A percentile compares a stretch with the other conserved stretches of the same genome.
Conservation (phyloP, 2,329 filamentous ascomycete genomes). For the Exophiala sp. region DNA sequence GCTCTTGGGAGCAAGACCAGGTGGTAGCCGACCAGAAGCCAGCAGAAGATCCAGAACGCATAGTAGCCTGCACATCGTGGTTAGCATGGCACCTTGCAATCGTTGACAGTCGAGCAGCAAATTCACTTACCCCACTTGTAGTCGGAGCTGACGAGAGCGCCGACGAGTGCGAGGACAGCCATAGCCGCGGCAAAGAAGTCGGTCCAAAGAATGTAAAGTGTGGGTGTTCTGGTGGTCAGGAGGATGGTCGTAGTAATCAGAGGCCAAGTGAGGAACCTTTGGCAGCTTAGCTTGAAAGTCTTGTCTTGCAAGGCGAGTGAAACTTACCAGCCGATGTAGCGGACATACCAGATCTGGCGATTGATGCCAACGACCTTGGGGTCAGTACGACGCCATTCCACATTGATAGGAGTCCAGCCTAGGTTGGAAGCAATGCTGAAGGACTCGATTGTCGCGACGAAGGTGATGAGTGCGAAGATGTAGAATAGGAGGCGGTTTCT, state of each 20-base stretch:
- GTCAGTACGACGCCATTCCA: constrained; percentile 52
- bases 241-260: constrained; percentile 60
- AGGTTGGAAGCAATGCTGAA: constrained; percentile 64
- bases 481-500: constrained; percentile 20
- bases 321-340: constrained; percentile 60
- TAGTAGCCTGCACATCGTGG: constrained; percentile 47
- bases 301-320: not conserved
- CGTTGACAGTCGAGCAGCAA: not conserved
- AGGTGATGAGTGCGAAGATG: constrained; percentile 17
- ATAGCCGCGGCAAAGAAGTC: constrained; percentile 63
- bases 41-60: constrained; percentile 51
- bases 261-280: constrained; percentile 60
- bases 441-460: constrained; percentile 53
- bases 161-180: constrained; percentile 63
- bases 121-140: constrained; percentile 52
- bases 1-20: constrained; percentile 54
- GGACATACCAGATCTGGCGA: constrained; percentile 62
- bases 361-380: constrained; percentile 48
- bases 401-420: constrained; percentile 58
- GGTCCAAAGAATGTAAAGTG: constrained; percentile 60
- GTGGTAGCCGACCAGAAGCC: constrained; percentile 59
- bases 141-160: constrained; percentile 56
- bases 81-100: not conserved
- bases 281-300: constrained; percentile 34
- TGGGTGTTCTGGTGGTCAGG: constrained; percentile 64